Evolutionary conservation across 345 rosid species (phyloP).

Genomic region (Dipteronia dyeriana): DNA sequence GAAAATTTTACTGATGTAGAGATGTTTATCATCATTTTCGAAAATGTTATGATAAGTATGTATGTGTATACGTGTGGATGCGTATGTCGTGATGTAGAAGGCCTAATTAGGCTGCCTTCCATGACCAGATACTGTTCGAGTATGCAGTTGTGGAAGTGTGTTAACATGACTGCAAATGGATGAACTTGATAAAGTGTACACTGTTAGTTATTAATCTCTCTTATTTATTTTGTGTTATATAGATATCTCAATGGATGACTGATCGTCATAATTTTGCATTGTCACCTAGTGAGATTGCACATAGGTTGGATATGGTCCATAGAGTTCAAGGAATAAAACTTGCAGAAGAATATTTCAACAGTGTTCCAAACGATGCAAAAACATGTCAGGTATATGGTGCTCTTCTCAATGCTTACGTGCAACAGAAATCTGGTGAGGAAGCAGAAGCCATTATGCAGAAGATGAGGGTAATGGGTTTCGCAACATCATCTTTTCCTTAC

Average conservation of each 20-base stretch:
- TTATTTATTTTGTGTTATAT: conserved; percentile 14
- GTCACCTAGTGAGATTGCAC: conserved; percentile 22
- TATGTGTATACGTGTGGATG: too few relatives aligned
- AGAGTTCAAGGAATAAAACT: conserved; percentile 27
- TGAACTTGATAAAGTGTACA: too few relatives aligned
- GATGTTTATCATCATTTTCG: too few relatives aligned
- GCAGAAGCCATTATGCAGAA: conserved; percentile 32
- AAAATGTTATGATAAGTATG: too few relatives aligned
- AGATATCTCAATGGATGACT: conserved; percentile 35
- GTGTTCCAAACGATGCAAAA: conserved; percentile 21
- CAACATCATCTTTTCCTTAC: conserved; percentile 24
- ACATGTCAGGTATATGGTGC: conserved; percentile 23
- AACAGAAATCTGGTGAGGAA: conserved; percentile 15
- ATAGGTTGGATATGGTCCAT: conserved; percentile 25
- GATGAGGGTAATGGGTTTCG: conserved; percentile 24
- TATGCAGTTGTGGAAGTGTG: too few relatives aligned
- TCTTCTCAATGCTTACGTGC: conserved; percentile 28
- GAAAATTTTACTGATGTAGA: too few relatives aligned
- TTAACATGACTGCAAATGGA: too few relatives aligned
- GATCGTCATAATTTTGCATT: neutral
- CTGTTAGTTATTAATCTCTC: neutral
- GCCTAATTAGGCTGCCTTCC: too few relatives aligned
- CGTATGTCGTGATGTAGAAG: too few relatives aligned
- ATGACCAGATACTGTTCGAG: too few relatives aligned
- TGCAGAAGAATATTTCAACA: conserved; percentile 28